Conservation (phyloP, 805 yeast species). For the Wickerhamomyces queroliae region DNA sequence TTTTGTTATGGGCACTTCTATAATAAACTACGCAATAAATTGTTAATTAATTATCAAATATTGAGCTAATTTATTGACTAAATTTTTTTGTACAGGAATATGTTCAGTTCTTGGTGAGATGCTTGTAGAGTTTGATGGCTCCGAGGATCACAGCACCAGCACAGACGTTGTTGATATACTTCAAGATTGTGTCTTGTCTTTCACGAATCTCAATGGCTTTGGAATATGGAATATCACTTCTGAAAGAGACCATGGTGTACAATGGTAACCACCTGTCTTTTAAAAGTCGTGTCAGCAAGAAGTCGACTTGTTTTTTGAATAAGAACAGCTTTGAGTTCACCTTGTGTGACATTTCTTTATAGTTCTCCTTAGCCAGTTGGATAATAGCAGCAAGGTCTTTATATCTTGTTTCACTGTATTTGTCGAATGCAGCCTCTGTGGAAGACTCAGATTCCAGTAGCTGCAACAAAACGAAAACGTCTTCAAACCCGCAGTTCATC, state of each 20-base stretch:
- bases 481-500: conserved; percentile 94
- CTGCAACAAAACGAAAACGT: conserved; percentile 62
- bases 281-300: conserved; percentile 48
- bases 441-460: neutral
- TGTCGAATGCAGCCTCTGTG: neutral
- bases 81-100: neutral
- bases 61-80: no score
- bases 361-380: conserved; percentile 74
- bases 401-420: conserved; percentile 30
- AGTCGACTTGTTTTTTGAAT: conserved; percentile 65
- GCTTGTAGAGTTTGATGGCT: neutral
- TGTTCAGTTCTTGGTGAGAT: neutral
- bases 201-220: conserved; percentile 51
- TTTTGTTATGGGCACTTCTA: neutral
- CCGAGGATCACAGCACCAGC: conserved; percentile 4
- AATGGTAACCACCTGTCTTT: conserved; percentile 76
- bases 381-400: conserved; percentile 71
- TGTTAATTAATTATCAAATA: no score
- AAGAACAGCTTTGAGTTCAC: conserved; percentile 60
- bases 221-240: conserved; percentile 76
- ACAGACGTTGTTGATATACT: conserved; percentile 12
- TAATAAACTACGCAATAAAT: neutral
- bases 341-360: conserved; percentile 79
- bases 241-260: conserved; percentile 88
- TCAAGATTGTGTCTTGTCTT: conserved; percentile 50